A percentile compares a stretch with the other conserved stretches of the same genome.
Evolutionary conservation across 345 rosid species (phyloP).

Genomic region (Eucalyptus erythrocorys): DNA sequence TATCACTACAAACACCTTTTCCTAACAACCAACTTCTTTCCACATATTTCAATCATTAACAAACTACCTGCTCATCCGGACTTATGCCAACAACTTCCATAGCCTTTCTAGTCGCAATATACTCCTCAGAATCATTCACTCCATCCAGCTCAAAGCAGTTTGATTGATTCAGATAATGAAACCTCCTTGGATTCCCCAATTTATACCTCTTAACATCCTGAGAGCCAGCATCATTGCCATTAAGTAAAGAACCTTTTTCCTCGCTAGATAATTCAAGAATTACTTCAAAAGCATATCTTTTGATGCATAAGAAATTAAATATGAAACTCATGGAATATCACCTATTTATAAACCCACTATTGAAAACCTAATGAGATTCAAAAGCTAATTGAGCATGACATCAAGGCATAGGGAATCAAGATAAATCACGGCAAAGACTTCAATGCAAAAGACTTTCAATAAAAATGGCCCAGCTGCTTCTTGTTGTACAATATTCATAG

Average conservation of each 20-base stretch:
- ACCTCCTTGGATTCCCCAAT: constrained; percentile 70
- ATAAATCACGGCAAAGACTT: neutral
- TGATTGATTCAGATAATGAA: constrained; percentile 88
- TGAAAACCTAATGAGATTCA: neutral
- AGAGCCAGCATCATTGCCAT: neutral
- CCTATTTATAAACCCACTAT: neutral
- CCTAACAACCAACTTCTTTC: neutral
- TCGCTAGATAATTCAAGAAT: neutral
- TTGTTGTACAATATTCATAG: neutral
- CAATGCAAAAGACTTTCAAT: neutral
- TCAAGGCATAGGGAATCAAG: neutral
- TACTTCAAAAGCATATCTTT: neutral
- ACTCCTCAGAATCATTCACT: constrained; percentile 78
- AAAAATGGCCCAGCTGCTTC: neutral
- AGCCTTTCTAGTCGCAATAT: constrained; percentile 69
- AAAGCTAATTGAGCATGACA: neutral
- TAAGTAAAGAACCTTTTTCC: neutral
- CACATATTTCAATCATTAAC: neutral
- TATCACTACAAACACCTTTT: neutral
- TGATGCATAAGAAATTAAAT: neutral
- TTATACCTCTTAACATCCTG: constrained; percentile 75
- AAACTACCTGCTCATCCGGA: constrained; percentile 67
- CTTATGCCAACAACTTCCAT: constrained; percentile 92
- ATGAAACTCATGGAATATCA: neutral
- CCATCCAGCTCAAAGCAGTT: constrained; percentile 75